Conservation (phyloP, 1,284 basidiomycete genomes). For the Sanghuangporus sanghuang region DNA sequence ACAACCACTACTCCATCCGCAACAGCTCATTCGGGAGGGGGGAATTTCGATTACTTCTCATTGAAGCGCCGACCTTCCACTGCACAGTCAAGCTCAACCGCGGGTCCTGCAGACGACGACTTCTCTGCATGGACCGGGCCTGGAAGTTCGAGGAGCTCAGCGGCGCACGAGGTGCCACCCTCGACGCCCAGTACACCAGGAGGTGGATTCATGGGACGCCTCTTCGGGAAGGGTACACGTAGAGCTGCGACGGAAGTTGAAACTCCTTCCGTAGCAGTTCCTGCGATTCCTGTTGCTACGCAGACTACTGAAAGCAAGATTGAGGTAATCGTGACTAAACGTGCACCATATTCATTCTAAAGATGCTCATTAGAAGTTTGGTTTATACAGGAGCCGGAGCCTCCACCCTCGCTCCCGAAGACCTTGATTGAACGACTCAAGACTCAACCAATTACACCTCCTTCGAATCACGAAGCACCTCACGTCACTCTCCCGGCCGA, state of each 20-base stretch:
- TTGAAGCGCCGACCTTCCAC: conserved; percentile 41
- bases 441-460: conserved; percentile 64
- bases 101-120: conserved; percentile 44
- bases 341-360: background rate
- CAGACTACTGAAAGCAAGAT: conserved; percentile 25
- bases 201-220: conserved; percentile 68
- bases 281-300: conserved; percentile 19
- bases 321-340: conserved; percentile 20
- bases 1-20: conserved; percentile 6
- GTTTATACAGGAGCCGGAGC: background rate
- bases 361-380: background rate
- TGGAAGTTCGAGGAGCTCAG: conserved; percentile 26
- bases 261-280: conserved; percentile 27
- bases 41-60: conserved; percentile 49
- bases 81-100: conserved; percentile 5
- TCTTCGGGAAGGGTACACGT: conserved; percentile 62
- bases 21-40: background rate
- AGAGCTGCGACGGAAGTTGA: conserved; percentile 40
- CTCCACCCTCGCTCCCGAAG: conserved; percentile 28
- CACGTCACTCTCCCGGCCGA: conserved; percentile 55
- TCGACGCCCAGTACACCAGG: conserved; percentile 37
- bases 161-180: conserved; percentile 28
- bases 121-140: conserved; percentile 46
- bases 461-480: conserved; percentile 71
- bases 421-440: conserved; percentile 65